Evolutionary conservation across 306 rosid species (phyloP).

Genomic region (Notholithocarpus densiflorus): DNA sequence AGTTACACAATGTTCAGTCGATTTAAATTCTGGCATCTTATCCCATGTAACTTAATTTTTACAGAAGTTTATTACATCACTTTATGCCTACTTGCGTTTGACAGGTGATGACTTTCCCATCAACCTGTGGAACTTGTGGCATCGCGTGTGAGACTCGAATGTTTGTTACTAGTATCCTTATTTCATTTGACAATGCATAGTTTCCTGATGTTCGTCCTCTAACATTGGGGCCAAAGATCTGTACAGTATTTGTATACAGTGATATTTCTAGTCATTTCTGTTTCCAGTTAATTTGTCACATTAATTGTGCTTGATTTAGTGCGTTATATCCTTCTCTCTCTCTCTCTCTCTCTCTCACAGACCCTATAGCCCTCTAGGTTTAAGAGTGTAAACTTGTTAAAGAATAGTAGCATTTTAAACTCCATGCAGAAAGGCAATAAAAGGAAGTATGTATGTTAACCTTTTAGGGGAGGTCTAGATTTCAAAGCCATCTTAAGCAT

Average conservation of each 20-base stretch:
- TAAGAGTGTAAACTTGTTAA: not conserved
- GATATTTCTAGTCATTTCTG: not conserved
- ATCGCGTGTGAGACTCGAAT: constrained; percentile 83
- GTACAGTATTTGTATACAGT: not conserved
- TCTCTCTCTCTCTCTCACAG: not conserved
- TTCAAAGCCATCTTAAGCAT: not conserved
- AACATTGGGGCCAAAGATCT: not conserved
- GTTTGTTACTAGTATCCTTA: constrained; percentile 89
- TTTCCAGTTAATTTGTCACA: not conserved
- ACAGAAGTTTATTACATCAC: not conserved
- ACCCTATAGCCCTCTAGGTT: not conserved
- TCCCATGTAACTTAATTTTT: not conserved
- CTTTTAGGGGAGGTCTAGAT: not conserved
- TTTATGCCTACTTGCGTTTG: constrained; percentile 21
- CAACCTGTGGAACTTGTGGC: constrained; percentile 84
- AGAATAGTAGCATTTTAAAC: not conserved
- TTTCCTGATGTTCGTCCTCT: constrained; percentile 3
- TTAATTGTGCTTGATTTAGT: constrained; percentile 16
- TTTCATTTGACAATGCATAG: not conserved
- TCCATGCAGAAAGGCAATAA: not conserved
- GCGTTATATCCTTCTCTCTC: not conserved
- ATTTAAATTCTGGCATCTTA: not conserved
- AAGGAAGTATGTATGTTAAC: not conserved
- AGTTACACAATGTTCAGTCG: not conserved
- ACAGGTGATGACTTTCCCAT: constrained; percentile 98